Conservation (phyloP, 129 eudicot genomes). For the Pseudognaphalium luteoalbum region DNA sequence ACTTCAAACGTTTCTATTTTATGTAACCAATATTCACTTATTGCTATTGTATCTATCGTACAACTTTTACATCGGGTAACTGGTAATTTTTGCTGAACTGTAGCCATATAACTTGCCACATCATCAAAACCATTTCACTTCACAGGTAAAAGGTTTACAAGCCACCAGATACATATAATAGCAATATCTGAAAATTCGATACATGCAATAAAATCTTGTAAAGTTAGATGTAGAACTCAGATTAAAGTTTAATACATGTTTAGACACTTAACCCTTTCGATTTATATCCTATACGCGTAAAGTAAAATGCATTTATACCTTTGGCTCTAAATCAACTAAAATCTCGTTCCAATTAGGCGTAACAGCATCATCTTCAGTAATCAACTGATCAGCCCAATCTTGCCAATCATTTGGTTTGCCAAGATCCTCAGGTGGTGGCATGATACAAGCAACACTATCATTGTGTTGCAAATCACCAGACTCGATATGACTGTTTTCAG, state of each 20-base stretch:
- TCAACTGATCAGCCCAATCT: slow-evolving; percentile 85
- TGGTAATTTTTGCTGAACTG: background rate
- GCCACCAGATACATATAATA: background rate
- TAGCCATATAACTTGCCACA: background rate
- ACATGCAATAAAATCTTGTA: background rate
- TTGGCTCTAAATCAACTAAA: slow-evolving; percentile 34
- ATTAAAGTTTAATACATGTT: background rate
- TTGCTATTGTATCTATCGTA: background rate
- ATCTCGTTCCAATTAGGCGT: slow-evolving; percentile 75
- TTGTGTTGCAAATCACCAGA: slow-evolving; percentile 44
- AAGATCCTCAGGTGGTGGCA: slow-evolving; percentile 55
- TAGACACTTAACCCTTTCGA: background rate
- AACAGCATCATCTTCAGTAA: slow-evolving; percentile 65
- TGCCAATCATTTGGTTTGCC: slow-evolving; percentile 74
- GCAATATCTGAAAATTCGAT: background rate
- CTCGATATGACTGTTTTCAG: slow-evolving; percentile 40
- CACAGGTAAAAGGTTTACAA: background rate
- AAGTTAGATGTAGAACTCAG: too few relatives aligned
- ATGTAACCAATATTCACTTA: background rate
- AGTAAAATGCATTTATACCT: slow-evolving; percentile 42
- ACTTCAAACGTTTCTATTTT: background rate
- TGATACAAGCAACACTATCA: slow-evolving; percentile 32
- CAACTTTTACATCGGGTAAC: background rate
- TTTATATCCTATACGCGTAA: background rate
- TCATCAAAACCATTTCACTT: background rate